Base-by-base conservation (phyloP, 371 early-diverging fungal genomes). In the Mortierella sp. region DNA sequence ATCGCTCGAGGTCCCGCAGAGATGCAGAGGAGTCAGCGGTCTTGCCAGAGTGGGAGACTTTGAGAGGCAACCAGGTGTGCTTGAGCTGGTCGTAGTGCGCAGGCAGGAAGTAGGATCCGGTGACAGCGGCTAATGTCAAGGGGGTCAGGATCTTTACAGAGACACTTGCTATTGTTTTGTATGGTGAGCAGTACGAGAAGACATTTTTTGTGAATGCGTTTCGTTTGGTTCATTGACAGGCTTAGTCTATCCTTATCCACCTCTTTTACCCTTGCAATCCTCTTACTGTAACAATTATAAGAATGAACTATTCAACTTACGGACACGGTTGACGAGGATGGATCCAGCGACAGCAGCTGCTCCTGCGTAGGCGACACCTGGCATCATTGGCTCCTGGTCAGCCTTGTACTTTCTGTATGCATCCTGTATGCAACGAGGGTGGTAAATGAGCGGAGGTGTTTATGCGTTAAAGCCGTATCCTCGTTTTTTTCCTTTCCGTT, bases 71-170 rank as follows among this genome's bases (percentile, higher is more conserved):
- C 74, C 71, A 64, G 1, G 48, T 67, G 37, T 55, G 54, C 53
- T 67, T 76, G 69, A 81, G 4, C 14, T 70, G 37, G 1, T 76
- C 75, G 8, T 79, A 53, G 55, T 86, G 86, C 4, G 75, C 77
- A 1, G 86, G 86, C 13, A 86, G 74, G 55, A 86, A 86, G 59
- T 86, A 86, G 64, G 50, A 34, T 44, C 82, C 82, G 0, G 79
- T 50, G 31, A 74, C 69, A 11, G 86, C 79, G 48, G 74, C 86
- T 14, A 86, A 43, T 8, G 79, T 72, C 57, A 86, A 37, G 5
- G 86, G 86, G n/a, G 82, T 86, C 57, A 86, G 31, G 64, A 86
- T 51, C 67, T 79, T 81, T 69, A 86, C 77, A 1, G 79, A 67
- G n/a, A 74, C 53, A 40, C 79, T 86, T 50, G 71, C 84, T 83